Conservation (phyloP, 371 early-diverging fungal genomes). For the Mucor plumbeus region DNA sequence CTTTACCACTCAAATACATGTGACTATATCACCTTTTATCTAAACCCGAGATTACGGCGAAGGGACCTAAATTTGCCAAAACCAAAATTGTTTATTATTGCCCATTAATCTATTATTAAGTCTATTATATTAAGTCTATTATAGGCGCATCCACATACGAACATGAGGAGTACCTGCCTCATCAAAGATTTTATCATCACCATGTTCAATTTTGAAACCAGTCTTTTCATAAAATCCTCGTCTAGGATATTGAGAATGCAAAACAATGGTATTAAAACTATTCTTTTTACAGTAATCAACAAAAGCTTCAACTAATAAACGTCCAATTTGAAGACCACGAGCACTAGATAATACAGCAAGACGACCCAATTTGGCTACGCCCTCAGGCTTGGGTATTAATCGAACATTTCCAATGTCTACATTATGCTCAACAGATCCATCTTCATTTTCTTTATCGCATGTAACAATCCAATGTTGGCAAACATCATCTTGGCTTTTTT, state of each 20-base stretch:
- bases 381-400: constrained; percentile 29
- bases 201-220: constrained; percentile 45
- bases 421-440: neutral
- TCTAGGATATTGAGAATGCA: constrained; percentile 48
- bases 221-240: constrained; percentile 51
- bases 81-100: too few relatives aligned
- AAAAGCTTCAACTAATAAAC: constrained; percentile 31
- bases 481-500: constrained; percentile 28
- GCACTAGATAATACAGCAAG: constrained; percentile 43
- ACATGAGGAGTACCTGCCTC: constrained; percentile 52
- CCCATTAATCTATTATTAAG: too few relatives aligned
- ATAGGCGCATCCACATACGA: constrained; percentile 37
- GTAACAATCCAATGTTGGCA: constrained; percentile 43
- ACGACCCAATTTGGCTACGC: constrained; percentile 48
- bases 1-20: too few relatives aligned
- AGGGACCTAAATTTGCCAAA: too few relatives aligned
- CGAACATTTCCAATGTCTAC: constrained; percentile 43
- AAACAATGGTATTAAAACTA: constrained; percentile 29
- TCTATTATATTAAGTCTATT: neutral
- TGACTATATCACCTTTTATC: too few relatives aligned
- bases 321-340: constrained; percentile 43
- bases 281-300: constrained; percentile 29
- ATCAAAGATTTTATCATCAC: constrained; percentile 41
- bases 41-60: too few relatives aligned
- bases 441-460: constrained; percentile 24